phyloP scores from a whole-genome alignment of 768 basidiomycete genomes.

The Lentinula guzmanii region DNA sequence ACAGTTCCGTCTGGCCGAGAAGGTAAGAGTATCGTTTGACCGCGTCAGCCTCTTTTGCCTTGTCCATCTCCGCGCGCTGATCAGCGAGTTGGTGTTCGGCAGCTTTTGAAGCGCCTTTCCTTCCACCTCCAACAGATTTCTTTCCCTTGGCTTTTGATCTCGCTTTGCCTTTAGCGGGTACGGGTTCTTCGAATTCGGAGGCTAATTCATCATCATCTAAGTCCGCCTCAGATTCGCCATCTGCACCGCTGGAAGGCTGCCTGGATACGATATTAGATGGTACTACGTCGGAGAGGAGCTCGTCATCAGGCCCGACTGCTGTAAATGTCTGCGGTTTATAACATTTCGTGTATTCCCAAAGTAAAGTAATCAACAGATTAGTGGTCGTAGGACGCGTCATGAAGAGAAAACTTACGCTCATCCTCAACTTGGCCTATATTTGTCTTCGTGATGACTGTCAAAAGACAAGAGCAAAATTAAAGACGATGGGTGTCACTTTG shows the following conservation, averaged over 20 bases:
- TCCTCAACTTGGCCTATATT: neutral
- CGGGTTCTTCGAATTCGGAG: constrained; percentile 42
- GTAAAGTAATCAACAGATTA: neutral
- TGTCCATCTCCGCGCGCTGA: constrained; percentile 82
- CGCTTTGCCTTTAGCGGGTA: constrained; percentile 8
- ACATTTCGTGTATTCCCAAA: neutral
- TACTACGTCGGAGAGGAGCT: constrained; percentile 85
- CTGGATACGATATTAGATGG: constrained; percentile 90
- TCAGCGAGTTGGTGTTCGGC: constrained; percentile 65
- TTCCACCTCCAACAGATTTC: constrained; percentile 24
- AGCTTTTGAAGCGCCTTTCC: constrained; percentile 50
- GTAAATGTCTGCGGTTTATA: neutral
- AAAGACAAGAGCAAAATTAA: neutral
- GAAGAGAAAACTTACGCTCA: neutral
- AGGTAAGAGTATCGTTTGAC: constrained; percentile 97
- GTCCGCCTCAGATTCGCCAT: constrained; percentile 64
- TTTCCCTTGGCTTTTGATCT: neutral
- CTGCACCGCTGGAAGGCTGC: constrained; percentile 65
- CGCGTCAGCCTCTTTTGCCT: constrained; percentile 85
- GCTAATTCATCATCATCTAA: constrained; percentile 56
- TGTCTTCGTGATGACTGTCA: neutral
- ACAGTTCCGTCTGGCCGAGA: constrained; percentile 96
- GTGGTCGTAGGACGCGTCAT: neutral
- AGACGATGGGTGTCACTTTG: neutral
- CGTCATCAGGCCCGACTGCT: constrained; percentile 41